Percentiles rank a stretch among this genome's conserved stretches.
phyloP scores from a whole-genome alignment of 2,329 filamentous ascomycete genomes.

The Pleurostoma richardsiae region DNA sequence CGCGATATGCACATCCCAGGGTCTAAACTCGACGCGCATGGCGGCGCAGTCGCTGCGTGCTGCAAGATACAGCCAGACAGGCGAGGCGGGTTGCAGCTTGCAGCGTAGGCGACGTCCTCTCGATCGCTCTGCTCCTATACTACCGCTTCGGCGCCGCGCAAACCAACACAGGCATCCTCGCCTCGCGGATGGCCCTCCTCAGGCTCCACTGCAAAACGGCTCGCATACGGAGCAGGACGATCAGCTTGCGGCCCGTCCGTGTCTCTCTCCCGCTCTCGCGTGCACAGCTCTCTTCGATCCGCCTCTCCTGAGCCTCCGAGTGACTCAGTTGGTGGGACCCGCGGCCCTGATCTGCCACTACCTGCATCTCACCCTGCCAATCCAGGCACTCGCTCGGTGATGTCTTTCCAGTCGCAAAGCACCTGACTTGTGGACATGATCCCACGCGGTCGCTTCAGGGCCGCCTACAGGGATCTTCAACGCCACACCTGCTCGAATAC shows the following conservation, averaged over 20 bases:
- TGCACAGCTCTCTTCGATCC: neutral
- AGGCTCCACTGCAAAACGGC: no score
- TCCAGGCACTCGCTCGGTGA: conserved; percentile 9
- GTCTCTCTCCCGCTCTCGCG: neutral
- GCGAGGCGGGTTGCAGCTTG: neutral
- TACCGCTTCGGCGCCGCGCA: no score
- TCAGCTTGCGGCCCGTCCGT: no score
- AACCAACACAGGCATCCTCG: neutral
- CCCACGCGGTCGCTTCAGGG: conserved; percentile 16
- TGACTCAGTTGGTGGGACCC: conserved; percentile 10
- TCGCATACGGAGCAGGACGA: no score
- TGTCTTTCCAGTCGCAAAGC: conserved; percentile 6
- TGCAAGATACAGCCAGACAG: neutral
- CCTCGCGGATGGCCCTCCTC: neutral
- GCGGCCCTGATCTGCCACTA: conserved; percentile 10
- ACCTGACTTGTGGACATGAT: conserved; percentile 15
- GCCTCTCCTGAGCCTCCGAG: neutral
- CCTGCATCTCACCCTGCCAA: conserved; percentile 10
- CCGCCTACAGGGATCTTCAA: conserved; percentile 19
- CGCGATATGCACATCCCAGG: conserved; percentile 31
- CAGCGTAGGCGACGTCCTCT: neutral
- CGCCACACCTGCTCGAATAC: conserved; percentile 20
- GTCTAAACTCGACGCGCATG: conserved; percentile 29
- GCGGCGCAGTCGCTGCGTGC: conserved; percentile 32
- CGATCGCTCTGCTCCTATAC: neutral